Conservation (phyloP, 208 protist genomes). For the Acanthamoeba sp. region DNA sequence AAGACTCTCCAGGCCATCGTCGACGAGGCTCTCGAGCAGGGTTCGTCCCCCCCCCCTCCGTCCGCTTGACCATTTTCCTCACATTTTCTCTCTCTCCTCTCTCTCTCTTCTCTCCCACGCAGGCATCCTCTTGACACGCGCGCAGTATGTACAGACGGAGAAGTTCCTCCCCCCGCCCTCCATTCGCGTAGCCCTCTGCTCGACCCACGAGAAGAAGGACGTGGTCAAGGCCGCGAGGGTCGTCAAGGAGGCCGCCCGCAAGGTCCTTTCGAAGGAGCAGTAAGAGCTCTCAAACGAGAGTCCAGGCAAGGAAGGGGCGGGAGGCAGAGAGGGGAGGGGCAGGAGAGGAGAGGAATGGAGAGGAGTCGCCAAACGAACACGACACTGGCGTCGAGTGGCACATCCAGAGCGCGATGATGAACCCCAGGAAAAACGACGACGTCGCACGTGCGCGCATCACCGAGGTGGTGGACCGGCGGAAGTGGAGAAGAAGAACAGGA, state of each 20-base stretch:
- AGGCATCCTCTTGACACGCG: constrained; percentile 78
- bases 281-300: not conserved
- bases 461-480: too few species aligned
- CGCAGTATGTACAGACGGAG: constrained; percentile 78
- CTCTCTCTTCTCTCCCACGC: not conserved
- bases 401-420: too few species aligned
- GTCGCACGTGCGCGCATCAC: too few species aligned
- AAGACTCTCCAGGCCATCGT: constrained; percentile 79
- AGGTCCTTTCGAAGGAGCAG: constrained; percentile 17
- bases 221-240: constrained; percentile 46
- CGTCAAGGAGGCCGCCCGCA: constrained; percentile 78
- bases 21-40: constrained; percentile 18
- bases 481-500: too few species aligned
- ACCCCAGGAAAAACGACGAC: too few species aligned
- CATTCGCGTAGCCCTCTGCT: constrained; percentile 78
- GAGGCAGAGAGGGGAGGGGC: not conserved
- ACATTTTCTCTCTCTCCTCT: not conserved
- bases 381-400: too few species aligned
- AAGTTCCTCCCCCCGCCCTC: constrained; percentile 80
- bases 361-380: too few species aligned
- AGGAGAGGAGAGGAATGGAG: not conserved
- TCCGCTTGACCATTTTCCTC: not conserved
- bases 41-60: not conserved
- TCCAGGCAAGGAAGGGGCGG: not conserved
- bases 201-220: constrained; percentile 26